Conservation (phyloP, 129 eudicot genomes). For the Mikania micrantha region DNA sequence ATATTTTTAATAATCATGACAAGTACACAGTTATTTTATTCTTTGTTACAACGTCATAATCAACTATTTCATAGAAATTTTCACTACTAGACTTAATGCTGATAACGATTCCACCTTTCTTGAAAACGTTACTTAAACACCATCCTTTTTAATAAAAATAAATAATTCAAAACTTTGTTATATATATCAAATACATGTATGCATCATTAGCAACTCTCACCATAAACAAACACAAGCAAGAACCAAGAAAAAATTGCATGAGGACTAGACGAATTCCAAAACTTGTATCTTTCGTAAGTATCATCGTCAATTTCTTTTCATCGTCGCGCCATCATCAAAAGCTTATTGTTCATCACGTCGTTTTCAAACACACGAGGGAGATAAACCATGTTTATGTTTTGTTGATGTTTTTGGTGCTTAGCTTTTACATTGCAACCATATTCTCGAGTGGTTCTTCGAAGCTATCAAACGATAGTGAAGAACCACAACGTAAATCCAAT, state of each 20-base stretch:
- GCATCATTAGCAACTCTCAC: background rate
- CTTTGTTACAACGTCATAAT: background rate
- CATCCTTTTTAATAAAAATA: background rate
- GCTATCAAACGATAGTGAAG: slow-evolving; percentile 7
- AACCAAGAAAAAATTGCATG: slow-evolving; percentile 20
- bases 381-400: slow-evolving; percentile 10
- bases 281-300: slow-evolving; percentile 11
- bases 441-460: slow-evolving; percentile 5
- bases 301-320: slow-evolving; percentile 5
- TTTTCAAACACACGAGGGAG: slow-evolving; percentile 6
- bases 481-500: background rate
- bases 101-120: background rate
- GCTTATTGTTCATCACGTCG: background rate
- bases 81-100: slow-evolving; percentile 18
- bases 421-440: slow-evolving; percentile 8
- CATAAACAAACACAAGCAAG: background rate
- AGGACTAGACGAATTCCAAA: slow-evolving; percentile 11
- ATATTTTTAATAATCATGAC: slow-evolving; percentile 8
- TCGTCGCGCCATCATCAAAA: slow-evolving; percentile 4
- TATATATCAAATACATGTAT: background rate
- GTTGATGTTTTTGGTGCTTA: slow-evolving; percentile 17
- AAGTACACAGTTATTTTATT: slow-evolving; percentile 4
- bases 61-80: slow-evolving; percentile 18
- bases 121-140: background rate
- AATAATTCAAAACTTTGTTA: background rate